These are phyloP conservation scores for Vitis amurensis DNA, from an alignment of 164 flowering plant genomes.

Conservation along the genomic window DNA sequence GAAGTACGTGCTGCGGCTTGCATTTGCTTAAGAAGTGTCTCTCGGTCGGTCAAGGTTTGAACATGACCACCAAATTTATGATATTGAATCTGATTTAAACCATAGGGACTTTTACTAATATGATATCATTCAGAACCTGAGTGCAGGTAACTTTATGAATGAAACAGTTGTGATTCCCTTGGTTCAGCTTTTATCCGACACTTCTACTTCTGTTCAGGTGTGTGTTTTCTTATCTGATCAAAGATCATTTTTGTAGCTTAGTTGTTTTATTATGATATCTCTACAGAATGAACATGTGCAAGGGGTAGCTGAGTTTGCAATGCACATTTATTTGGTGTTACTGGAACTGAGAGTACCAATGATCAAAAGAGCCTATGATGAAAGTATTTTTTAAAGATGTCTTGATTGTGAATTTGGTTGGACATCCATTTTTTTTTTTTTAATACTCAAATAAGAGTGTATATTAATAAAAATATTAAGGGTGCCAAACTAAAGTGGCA, in stretches of 20 bases:
- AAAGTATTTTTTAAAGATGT: too few relatives aligned
- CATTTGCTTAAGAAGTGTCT: slow-evolving; percentile 67
- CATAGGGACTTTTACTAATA: slow-evolving; percentile 22
- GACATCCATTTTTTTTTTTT: too few relatives aligned
- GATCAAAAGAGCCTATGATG: too few relatives aligned
- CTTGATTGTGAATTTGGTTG: too few relatives aligned
- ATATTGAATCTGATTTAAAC: background rate
- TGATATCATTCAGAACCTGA: slow-evolving; percentile 59
- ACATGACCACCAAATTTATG: background rate
- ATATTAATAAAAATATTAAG: too few relatives aligned
- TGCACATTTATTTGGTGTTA: too few relatives aligned
- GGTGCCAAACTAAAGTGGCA: too few relatives aligned
- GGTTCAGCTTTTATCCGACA: slow-evolving; percentile 65
- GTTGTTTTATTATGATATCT: background rate
- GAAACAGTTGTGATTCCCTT: slow-evolving; percentile 57
- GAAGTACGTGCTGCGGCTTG: slow-evolving; percentile 87
- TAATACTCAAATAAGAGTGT: too few relatives aligned
- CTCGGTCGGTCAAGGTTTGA: slow-evolving; percentile 90
- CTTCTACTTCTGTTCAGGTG: slow-evolving; percentile 76
- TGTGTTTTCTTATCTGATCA: slow-evolving; percentile 1
- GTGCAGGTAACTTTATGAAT: slow-evolving; percentile 81
- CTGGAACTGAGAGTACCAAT: too few relatives aligned
- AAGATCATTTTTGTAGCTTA: background rate
- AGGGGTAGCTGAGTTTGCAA: too few relatives aligned
- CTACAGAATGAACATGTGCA: too few relatives aligned